Evolutionary conservation across 1,284 basidiomycete genomes (phyloP).

Genomic region (Cryptococcus neoformans): DNA sequence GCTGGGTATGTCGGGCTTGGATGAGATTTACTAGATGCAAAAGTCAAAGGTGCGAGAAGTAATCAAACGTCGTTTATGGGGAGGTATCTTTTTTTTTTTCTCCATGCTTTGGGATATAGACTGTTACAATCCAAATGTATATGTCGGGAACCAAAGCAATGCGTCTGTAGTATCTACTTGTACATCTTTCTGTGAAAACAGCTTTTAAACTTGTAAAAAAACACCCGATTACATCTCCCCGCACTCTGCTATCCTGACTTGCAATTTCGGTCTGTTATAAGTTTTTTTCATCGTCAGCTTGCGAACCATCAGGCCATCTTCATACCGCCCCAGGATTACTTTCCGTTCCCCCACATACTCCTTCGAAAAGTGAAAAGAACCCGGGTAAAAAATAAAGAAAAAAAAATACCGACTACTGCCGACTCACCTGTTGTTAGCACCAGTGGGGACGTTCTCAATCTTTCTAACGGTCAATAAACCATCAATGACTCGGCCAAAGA

Average conservation of each 20-base stretch:
- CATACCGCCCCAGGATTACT: not conserved
- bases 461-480: constrained; percentile 88
- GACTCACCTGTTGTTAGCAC: constrained; percentile 50
- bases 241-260: constrained; percentile 47
- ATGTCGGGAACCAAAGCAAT: too few species aligned
- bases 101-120: too few species aligned
- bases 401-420: too few species aligned
- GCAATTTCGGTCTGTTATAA: constrained; percentile 17
- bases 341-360: not conserved
- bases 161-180: too few species aligned
- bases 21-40: not conserved
- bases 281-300: too few species aligned
- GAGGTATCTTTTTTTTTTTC: too few species aligned
- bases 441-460: constrained; percentile 91
- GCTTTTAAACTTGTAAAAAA: not conserved
- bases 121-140: too few species aligned
- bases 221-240: constrained; percentile 52
- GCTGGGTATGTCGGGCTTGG: constrained; percentile 45
- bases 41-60: too few species aligned
- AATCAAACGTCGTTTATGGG: too few species aligned
- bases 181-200: not conserved
- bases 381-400: not conserved
- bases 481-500: constrained; percentile 86
- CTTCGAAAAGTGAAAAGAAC: not conserved
- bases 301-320: too few species aligned